Evolutionary conservation across 169 alveolate species (phyloP).

Genomic region (Plasmodium vivax): DNA sequence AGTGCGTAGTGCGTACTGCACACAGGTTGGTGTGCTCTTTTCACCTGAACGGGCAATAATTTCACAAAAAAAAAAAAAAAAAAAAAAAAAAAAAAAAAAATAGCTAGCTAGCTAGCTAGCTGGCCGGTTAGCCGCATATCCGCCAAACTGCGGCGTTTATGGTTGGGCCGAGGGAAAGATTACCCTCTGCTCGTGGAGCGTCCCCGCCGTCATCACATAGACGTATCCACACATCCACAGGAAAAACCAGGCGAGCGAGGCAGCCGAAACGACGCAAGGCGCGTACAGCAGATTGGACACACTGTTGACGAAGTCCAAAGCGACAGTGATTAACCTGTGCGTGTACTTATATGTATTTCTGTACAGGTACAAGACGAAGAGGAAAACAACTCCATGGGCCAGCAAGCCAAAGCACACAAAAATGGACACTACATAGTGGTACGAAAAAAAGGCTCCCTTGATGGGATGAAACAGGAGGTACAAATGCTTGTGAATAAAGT

Average conservation of each 20-base stretch:
- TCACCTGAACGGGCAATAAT: slow-evolving; percentile 1
- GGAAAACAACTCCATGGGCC: slow-evolving; percentile 23
- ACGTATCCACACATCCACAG: slow-evolving; percentile 20
- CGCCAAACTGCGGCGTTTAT: not conserved
- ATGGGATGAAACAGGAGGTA: slow-evolving; percentile 46
- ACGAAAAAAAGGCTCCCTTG: slow-evolving; percentile 61
- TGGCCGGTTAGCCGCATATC: not conserved
- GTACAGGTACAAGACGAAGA: slow-evolving; percentile 20
- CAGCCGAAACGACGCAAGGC: slow-evolving; percentile 9
- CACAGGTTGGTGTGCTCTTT: not conserved
- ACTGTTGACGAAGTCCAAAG: slow-evolving; percentile 16
- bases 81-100: slow-evolving; percentile 1
- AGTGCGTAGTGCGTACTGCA: not conserved
- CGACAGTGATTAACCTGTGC: slow-evolving; percentile 13
- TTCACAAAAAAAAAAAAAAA: not conserved
- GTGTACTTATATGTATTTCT: slow-evolving; percentile 60
- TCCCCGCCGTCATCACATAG: slow-evolving; percentile 55
- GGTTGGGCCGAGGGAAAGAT: not conserved
- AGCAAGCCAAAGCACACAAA: slow-evolving; percentile 8
- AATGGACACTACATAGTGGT: slow-evolving; percentile 44
- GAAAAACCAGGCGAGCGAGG: slow-evolving; percentile 15
- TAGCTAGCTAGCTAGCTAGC: not conserved
- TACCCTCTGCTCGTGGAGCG: slow-evolving; percentile 39
- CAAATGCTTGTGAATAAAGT: slow-evolving; percentile 63
- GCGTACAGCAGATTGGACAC: slow-evolving; percentile 26